Evolutionary conservation across 345 rosid genomes (phyloP).

Genomic region (Salix dunnii): DNA sequence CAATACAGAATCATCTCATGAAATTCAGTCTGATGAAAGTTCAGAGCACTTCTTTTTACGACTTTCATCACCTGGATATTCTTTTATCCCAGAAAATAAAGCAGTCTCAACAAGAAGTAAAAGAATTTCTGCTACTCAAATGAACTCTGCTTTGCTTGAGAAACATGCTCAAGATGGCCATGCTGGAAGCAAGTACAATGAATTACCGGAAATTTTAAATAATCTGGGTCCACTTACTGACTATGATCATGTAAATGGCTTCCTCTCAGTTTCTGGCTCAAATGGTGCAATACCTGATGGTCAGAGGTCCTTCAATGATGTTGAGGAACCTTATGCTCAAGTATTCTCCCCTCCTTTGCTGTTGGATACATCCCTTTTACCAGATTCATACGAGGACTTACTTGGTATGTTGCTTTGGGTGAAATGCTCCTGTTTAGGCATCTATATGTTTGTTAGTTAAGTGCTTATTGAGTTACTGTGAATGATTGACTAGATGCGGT

Average conservation of each 20-base stretch:
- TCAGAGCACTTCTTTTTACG: slow-evolving; percentile 87
- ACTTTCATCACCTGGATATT: slow-evolving; percentile 55
- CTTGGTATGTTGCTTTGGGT: slow-evolving; percentile 56
- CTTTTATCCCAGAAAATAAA: slow-evolving; percentile 52
- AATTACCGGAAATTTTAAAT: slow-evolving; percentile 53
- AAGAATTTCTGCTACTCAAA: slow-evolving; percentile 47
- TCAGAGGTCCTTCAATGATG: slow-evolving; percentile 53
- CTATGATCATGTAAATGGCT: slow-evolving; percentile 65
- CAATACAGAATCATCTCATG: slow-evolving; percentile 66
- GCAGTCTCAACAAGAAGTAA: slow-evolving; percentile 46
- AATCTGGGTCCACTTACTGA: slow-evolving; percentile 63
- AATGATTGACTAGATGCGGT: not conserved
- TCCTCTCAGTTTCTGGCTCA: slow-evolving; percentile 59
- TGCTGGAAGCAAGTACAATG: slow-evolving; percentile 50
- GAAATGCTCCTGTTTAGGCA: not conserved
- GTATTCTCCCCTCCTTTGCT: slow-evolving; percentile 91
- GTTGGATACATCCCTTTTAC: slow-evolving; percentile 64
- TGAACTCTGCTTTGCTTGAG: slow-evolving; percentile 44
- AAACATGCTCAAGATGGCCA: slow-evolving; percentile 40
- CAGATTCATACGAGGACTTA: slow-evolving; percentile 83
- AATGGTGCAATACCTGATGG: slow-evolving; percentile 54
- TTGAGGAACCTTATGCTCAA: slow-evolving; percentile 63
- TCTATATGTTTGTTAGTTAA: not conserved
- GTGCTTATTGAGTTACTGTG: not conserved
- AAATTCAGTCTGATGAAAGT: slow-evolving; percentile 66